These are phyloP conservation scores for Pichia pseudocactophila DNA, from an alignment of 805 yeast genomes.

Conservation along the genomic window DNA sequence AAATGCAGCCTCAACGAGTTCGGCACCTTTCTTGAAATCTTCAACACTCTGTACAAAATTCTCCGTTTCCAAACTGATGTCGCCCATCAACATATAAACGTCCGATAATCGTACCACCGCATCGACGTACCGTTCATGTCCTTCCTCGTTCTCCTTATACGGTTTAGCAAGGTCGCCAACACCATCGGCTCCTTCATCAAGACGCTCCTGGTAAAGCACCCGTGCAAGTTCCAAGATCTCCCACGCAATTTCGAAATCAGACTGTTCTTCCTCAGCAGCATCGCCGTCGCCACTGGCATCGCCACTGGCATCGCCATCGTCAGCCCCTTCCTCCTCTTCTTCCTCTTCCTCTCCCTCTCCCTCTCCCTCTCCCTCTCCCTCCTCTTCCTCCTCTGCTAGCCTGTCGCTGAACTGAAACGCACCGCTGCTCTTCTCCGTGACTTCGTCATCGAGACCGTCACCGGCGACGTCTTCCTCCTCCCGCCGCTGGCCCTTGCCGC, in stretches of 20 bases:
- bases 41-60: conserved; percentile 70
- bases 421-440: not conserved
- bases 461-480: no score
- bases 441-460: no score
- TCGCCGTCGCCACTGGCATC: conserved; percentile 20
- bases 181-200: not conserved
- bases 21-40: conserved; percentile 55
- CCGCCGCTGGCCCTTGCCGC: conserved; percentile 18
- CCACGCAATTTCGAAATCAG: conserved; percentile 85
- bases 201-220: conserved; percentile 28
- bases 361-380: conserved; percentile 14
- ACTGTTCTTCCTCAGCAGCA: conserved; percentile 37
- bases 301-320: conserved; percentile 17
- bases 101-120: conserved; percentile 47
- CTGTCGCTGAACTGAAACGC: conserved; percentile 25
- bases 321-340: conserved; percentile 14
- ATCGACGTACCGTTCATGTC: conserved; percentile 25
- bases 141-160: not conserved
- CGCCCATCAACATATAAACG: conserved; percentile 74
- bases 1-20: conserved; percentile 44
- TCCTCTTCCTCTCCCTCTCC: conserved; percentile 23
- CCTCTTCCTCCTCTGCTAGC: conserved; percentile 24
- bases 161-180: conserved; percentile 12
- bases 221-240: conserved; percentile 75
- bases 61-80: conserved; percentile 82